Evolutionary conservation across 805 yeast genomes (phyloP), one percentile per base, ranked within the genome.

Genomic region (Saturnispora dispora): DNA sequence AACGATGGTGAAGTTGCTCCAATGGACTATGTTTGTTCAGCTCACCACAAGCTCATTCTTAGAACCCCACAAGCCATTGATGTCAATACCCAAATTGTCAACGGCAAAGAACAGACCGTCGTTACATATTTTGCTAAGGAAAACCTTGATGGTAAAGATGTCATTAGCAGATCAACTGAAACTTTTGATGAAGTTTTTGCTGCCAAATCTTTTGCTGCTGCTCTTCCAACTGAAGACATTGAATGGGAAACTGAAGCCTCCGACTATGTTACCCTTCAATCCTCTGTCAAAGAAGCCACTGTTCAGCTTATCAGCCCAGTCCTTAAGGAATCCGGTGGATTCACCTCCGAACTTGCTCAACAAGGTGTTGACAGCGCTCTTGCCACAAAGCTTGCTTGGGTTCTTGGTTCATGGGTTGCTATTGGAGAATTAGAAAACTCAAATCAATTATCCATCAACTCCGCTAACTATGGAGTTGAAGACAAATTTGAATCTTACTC

Each of bases 231-330:
- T 15, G 35, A 42, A 18, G 33, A n/a, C 35, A 48, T 73, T 40
- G 63, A 68, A 33, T 75, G 74, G 73, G 61, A 63, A 48, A 47
- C 72, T 40, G 73, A 73, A 59, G 74, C 74, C 11, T 59, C 67
- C 46, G 71, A 73, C 56, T 59, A 64, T 40, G 43, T 15, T n/a
- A 22, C 39, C 3, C 43, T 44, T 11, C 28, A 22, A 33, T 17
- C 36, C 13, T 17, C 27, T 4, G 52, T 36, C n/a, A 43, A 36
- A 22, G 27, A 46, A 15, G 27, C 45, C 18, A 44, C 51, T 15
- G 36, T 45, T 17, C 51, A 44, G 20, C 39, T 49, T n/a, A 44
- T 49, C 8, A 49, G 35, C 39, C 78, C 79, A 30, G 61, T 49
- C 20, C 30, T 44, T 10, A 23, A 36, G 25, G 47, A 49, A 49